phyloP scores from a whole-genome alignment of 2,329 filamentous ascomycete species.

The Microdochium bolleyi region DNA sequence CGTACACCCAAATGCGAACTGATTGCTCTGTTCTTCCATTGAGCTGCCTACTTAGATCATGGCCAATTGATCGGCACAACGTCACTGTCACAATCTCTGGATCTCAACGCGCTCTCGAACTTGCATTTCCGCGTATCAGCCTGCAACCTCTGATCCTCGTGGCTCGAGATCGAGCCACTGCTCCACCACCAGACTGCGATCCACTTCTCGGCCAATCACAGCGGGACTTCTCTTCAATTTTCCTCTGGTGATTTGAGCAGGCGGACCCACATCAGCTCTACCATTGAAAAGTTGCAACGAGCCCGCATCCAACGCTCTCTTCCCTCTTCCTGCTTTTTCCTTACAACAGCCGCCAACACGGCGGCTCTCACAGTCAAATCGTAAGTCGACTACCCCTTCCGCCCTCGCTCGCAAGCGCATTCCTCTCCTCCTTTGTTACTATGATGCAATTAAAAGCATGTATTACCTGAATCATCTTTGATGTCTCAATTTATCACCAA shows the following conservation, averaged over 20 bases:
- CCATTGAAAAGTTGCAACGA: not conserved
- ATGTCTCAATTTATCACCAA: conserved; percentile 58
- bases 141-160: not conserved
- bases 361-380: not conserved
- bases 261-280: not conserved
- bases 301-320: not conserved
- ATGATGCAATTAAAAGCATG: conserved; percentile 50
- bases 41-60: too few species aligned
- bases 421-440: conserved; percentile 14
- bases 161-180: not conserved
- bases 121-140: too few species aligned
- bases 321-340: not conserved
- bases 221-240: not conserved
- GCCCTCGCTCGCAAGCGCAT: too few species aligned
- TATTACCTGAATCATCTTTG: conserved; percentile 50
- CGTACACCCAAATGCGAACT: too few species aligned
- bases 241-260: not conserved
- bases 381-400: conserved; percentile 9
- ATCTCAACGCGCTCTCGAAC: too few species aligned
- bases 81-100: too few species aligned
- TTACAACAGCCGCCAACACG: not conserved
- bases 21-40: too few species aligned
- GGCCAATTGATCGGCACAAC: too few species aligned
- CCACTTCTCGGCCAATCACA: not conserved
- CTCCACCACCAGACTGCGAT: not conserved